phyloP scores from a whole-genome alignment of 306 rosid species.

The Pyrus pyrifolia region DNA sequence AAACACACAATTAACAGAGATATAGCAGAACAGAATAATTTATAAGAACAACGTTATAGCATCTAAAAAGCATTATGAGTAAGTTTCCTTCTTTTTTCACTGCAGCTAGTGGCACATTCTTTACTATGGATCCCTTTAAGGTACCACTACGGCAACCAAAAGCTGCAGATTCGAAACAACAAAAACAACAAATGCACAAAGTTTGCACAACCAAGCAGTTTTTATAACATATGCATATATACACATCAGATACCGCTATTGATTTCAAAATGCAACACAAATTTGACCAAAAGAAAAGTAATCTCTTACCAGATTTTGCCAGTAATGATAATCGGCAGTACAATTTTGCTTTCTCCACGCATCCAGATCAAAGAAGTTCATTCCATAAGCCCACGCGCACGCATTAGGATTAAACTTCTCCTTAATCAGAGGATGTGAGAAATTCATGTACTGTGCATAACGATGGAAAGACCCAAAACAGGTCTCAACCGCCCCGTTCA shows the following conservation, averaged over 20 bases:
- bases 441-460: slow-evolving; percentile 82
- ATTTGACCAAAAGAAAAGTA: background rate
- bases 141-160: background rate
- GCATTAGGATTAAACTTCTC: slow-evolving; percentile 73
- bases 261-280: background rate
- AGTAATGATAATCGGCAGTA: slow-evolving; percentile 81
- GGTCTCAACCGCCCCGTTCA: slow-evolving; percentile 88
- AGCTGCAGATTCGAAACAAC: background rate
- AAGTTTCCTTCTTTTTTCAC: background rate
- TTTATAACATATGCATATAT: background rate
- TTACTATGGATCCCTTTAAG: background rate
- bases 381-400: slow-evolving; percentile 91
- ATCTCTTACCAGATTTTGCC: slow-evolving; percentile 75
- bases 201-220: background rate
- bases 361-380: slow-evolving; percentile 87
- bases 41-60: background rate
- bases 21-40: background rate
- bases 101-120: background rate
- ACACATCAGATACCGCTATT: background rate
- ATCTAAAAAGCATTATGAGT: background rate
- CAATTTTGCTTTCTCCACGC: slow-evolving; percentile 85
- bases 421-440: slow-evolving; percentile 80
- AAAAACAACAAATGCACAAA: background rate
- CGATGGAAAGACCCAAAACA: slow-evolving; percentile 85
- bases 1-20: background rate